phyloP scores from a whole-genome alignment of 2,329 filamentous ascomycete species.

The Metarhizium rileyi region DNA sequence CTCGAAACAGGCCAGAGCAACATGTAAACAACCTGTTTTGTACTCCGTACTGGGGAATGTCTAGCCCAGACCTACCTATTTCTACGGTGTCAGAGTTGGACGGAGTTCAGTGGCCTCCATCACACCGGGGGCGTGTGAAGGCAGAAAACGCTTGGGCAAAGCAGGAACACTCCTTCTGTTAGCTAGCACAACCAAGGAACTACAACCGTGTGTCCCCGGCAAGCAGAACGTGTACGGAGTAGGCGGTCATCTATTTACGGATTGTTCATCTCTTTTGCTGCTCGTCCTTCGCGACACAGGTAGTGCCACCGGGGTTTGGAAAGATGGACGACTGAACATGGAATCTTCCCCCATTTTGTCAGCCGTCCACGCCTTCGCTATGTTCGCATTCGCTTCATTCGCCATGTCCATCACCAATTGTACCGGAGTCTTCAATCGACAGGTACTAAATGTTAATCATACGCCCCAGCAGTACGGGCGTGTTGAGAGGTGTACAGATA shows the following conservation, averaged over 20 bases:
- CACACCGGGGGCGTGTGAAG: neutral
- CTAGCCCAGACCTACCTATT: too few relatives aligned
- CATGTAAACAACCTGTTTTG: too few relatives aligned
- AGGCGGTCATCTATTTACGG: too few relatives aligned
- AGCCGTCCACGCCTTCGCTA: neutral
- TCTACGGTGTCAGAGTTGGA: too few relatives aligned
- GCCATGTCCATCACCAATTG: too few relatives aligned
- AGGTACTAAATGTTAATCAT: neutral
- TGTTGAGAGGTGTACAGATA: slow-evolving; percentile 2
- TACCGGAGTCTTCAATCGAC: neutral
- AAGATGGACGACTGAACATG: neutral
- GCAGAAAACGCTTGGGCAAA: neutral
- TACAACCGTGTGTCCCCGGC: neutral
- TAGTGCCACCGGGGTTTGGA: neutral
- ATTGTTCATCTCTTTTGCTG: too few relatives aligned
- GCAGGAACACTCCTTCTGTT: neutral
- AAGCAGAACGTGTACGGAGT: neutral
- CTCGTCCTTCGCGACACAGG: neutral
- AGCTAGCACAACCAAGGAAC: slow-evolving; percentile 2
- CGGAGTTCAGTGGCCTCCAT: slow-evolving; percentile 2
- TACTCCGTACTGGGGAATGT: too few relatives aligned
- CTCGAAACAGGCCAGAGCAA: neutral
- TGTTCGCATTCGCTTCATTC: neutral
- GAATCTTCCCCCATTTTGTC: neutral
- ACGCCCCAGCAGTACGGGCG: slow-evolving; percentile 1